Base-by-base conservation (phyloP, 768 basidiomycete genomes). In the Termitomyces sp. region DNA sequence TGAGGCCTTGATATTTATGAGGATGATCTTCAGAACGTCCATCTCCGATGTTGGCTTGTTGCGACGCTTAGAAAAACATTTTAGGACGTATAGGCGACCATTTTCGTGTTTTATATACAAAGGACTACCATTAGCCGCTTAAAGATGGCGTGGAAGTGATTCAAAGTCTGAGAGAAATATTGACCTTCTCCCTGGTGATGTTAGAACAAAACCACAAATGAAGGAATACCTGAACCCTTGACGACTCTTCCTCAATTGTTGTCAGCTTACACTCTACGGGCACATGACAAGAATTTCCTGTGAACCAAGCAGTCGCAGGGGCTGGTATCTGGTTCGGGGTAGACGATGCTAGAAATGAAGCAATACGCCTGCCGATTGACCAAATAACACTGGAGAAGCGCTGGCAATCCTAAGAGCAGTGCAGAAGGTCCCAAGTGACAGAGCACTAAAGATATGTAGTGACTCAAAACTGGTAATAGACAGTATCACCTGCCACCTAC, bases 261-360 rank as follows among this genome's bases (percentile, higher is more conserved):
- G 71, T 57, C 6, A 73, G 56, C 11, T 62, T 64, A 12, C 59
- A 57, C 44, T 64, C 58, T 77, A 78, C 3, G 71, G 70, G 1
- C 74, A 74, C 57, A 82, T 71, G 14, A 80, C 65, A 58, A 80
- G 62, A 10, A 80, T 73, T 63, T 81, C 80, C 80, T 82, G 47
- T n/a, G 32, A 30, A 24, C 5, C 19, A n/a, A n/a, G n/a, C n/a
- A n/a, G n/a, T n/a, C n/a, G n/a, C n/a, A n/a, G n/a, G n/a, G n/a
- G n/a, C n/a, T n/a, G n/a, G n/a, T n/a, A n/a, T n/a, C n/a, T n/a
- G n/a, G n/a, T n/a, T n/a, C n/a, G n/a, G n/a, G n/a, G n/a, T n/a
- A n/a, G n/a, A n/a, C n/a, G n/a, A n/a, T n/a, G n/a, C n/a, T n/a
- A n/a, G n/a, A n/a, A n/a, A n/a, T n/a, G n/a, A n/a, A n/a, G n/a